Evolutionary conservation across 768 basidiomycete species (phyloP), one percentile per base, ranked within the genome.

Genomic region (Mycena albidolilacea): DNA sequence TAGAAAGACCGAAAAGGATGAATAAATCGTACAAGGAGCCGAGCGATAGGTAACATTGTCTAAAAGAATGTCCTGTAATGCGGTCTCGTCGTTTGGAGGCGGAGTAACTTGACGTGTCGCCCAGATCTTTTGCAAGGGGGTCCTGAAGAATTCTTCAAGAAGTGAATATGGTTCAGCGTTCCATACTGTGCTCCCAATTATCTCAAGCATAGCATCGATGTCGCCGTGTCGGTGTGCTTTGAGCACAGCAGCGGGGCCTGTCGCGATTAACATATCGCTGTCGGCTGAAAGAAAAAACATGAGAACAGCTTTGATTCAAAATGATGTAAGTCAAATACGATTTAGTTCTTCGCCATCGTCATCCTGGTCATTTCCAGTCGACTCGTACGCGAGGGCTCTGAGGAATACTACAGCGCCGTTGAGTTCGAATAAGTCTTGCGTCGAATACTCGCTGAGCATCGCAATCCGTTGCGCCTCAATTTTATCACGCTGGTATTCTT

Each of bases 341-440:
- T 21, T 6, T 6, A 41, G 0, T 43, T 43, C 41, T 6, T 43
- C 38, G 23, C 57, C 69, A 5, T 63, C 62, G 0, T 37, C 61
- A 10, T 64, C 61, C 1, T 52, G 4, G 11, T 21, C 3, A 10
- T 68, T 37, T 6, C 17, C 23, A 9, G 46, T 38, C 41, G 23
- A 10, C 21, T 63, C 68, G 5, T 41, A 9, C 41, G 67, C 48
- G 35, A 70, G 15, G 12, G 50, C 48, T 2, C 54, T 3, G 30
- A 70, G 61, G 48, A 70, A 70, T 1, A 50, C 50, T 10, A 59
- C 5, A 0, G 38, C 64, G 1, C n/a, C 57, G 17, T 43, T 64
- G 35, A 71, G 57, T 23, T 65, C 63, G 9, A 71, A 19, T n/a
- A 71, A 43, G 21, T 71, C 69, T 12, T 48, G 17, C 37, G 63